These are phyloP conservation scores for Angophora floribunda DNA, from an alignment of 345 rosid species.

Conservation along the genomic window DNA sequence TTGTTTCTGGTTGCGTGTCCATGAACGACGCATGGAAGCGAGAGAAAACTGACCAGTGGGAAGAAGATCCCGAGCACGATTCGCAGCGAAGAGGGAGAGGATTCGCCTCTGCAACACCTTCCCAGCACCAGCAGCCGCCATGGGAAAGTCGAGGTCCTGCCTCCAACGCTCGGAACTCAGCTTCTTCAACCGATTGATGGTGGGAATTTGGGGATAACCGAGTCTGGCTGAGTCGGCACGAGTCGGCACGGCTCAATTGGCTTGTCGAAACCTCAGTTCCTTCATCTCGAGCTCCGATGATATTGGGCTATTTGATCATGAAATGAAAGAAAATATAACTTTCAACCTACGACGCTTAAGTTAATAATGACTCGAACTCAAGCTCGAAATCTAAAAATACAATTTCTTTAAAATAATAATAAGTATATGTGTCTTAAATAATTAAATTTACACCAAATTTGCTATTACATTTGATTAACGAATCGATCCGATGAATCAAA, in stretches of 20 bases:
- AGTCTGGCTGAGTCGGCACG: not conserved
- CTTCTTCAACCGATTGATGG: not conserved
- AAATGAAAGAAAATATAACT: no score
- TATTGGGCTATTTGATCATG: no score
- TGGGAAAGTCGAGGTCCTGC: not conserved
- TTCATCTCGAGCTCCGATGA: no score
- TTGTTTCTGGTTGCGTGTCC: not conserved
- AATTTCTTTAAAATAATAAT: no score
- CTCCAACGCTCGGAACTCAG: not conserved
- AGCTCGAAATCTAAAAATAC: no score
- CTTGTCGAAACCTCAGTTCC: not conserved
- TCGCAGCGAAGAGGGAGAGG: constrained; percentile 4
- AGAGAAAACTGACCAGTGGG: constrained; percentile 4
- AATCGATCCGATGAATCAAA: no score
- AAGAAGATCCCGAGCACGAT: not conserved
- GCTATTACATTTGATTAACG: no score
- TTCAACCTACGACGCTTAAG: no score
- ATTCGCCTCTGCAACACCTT: constrained; percentile 19
- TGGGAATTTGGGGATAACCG: not conserved
- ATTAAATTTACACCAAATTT: no score
- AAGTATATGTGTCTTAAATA: no score
- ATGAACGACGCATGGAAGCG: not conserved
- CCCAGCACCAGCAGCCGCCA: constrained; percentile 3
- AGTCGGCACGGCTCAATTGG: not conserved
- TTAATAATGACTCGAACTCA: no score